phyloP scores from a whole-genome alignment of 192 early-diverging fungal species.

The Irineochytrium annulatum region DNA sequence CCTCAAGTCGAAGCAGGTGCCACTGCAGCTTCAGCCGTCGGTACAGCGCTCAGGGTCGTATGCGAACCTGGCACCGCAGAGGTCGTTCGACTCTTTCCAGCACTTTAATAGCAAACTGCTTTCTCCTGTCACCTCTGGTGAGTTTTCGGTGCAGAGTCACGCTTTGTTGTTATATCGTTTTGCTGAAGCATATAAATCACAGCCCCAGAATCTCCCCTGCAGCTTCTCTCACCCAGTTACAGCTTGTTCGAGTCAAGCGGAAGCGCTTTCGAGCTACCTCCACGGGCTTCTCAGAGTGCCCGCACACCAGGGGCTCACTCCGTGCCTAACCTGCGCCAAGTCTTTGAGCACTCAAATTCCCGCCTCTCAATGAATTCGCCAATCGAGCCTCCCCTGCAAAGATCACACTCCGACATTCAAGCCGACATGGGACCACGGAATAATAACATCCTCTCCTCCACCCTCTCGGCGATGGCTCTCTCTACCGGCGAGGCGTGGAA shows the following conservation, averaged over 20 bases:
- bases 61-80: conserved; percentile 39
- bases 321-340: conserved; percentile 36
- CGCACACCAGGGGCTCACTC: conserved; percentile 22
- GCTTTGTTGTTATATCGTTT: conserved; percentile 14
- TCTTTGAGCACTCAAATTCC: conserved; percentile 35
- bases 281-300: neutral
- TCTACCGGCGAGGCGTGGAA: conserved; percentile 1
- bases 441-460: conserved; percentile 9
- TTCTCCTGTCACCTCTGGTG: conserved; percentile 36
- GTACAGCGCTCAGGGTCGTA: conserved; percentile 27
- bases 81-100: conserved; percentile 53
- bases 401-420: conserved; percentile 12
- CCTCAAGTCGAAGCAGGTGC: conserved; percentile 32
- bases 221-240: neutral
- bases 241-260: neutral
- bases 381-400: conserved; percentile 6
- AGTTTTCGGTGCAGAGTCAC: neutral
- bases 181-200: conserved; percentile 5
- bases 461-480: conserved; percentile 23
- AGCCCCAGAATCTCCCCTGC: conserved; percentile 2
- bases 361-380: neutral
- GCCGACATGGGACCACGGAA: neutral
- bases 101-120: conserved; percentile 57
- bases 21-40: neutral
- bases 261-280: neutral